phyloP scores from a whole-genome alignment of 345 rosid genomes.

The Hypericum perforatum region DNA sequence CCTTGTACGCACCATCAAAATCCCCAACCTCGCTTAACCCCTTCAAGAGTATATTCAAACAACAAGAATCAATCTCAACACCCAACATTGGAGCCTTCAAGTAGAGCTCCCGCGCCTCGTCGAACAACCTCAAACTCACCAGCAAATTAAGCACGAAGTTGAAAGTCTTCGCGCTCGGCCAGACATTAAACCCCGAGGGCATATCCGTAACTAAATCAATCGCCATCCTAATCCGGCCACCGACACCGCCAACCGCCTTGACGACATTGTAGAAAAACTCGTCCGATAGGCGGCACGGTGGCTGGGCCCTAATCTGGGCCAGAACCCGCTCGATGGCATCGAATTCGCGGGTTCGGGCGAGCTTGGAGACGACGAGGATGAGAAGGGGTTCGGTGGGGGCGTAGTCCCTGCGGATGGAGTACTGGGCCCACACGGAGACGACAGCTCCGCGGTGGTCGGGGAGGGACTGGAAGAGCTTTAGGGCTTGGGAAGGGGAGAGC shows the following conservation, averaged over 20 bases:
- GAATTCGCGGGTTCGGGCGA: slow-evolving; percentile 47
- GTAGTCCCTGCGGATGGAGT: slow-evolving; percentile 60
- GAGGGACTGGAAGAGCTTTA: slow-evolving; percentile 47
- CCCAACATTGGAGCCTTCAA: slow-evolving; percentile 54
- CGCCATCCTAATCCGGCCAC: slow-evolving; percentile 52
- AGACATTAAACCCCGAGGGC: slow-evolving; percentile 50
- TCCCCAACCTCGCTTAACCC: slow-evolving; percentile 69
- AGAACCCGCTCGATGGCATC: slow-evolving; percentile 57
- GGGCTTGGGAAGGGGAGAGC: slow-evolving; percentile 58
- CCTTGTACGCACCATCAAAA: slow-evolving; percentile 45
- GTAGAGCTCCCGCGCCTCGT: slow-evolving; percentile 48
- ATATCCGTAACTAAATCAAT: slow-evolving; percentile 52
- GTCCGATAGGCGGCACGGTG: slow-evolving; percentile 44
- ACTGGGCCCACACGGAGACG: slow-evolving; percentile 40
- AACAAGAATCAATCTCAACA: slow-evolving; percentile 71
- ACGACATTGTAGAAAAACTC: slow-evolving; percentile 64
- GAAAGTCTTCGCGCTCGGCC: slow-evolving; percentile 66
- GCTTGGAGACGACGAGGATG: slow-evolving; percentile 42
- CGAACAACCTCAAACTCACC: slow-evolving; percentile 53
- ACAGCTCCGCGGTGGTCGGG: slow-evolving; percentile 37
- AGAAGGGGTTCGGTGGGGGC: slow-evolving; percentile 64
- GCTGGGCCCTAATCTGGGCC: slow-evolving; percentile 36
- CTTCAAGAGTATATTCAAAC: slow-evolving; percentile 69
- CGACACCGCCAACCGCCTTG: slow-evolving; percentile 57
- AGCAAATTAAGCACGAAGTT: slow-evolving; percentile 66